A percentile compares a stretch with the other conserved stretches of the same genome.
Conservation (phyloP, 1,139 yeast genomes). For the Nakaseomyces uthaithaninus region DNA sequence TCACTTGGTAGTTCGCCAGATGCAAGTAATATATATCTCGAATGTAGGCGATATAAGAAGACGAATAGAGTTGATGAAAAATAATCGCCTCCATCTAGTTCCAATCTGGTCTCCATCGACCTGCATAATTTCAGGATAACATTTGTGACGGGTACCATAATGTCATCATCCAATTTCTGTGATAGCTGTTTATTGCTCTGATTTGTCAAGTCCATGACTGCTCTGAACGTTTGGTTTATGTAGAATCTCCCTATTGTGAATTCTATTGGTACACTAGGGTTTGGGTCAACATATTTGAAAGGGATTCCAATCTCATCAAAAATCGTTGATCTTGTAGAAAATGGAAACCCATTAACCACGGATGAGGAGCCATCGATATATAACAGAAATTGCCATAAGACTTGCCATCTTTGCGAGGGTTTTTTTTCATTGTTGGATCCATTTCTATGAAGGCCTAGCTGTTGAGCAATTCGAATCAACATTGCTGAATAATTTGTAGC, state of each 20-base stretch:
- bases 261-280: constrained; percentile 13
- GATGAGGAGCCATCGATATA: constrained; percentile 29
- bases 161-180: background rate
- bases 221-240: constrained; percentile 19
- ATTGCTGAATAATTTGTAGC: constrained; percentile 22
- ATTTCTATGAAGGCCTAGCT: constrained; percentile 19
- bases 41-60: constrained; percentile 23
- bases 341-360: constrained; percentile 25
- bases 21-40: constrained; percentile 19
- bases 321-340: constrained; percentile 15
- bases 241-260: constrained; percentile 22
- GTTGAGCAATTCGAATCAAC: constrained; percentile 25
- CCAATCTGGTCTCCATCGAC: constrained; percentile 12
- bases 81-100: constrained; percentile 14
- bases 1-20: constrained; percentile 13
- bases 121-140: constrained; percentile 10
- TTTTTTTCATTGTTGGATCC: constrained; percentile 7
- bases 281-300: background rate
- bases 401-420: background rate
- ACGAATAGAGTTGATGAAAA: constrained; percentile 21
- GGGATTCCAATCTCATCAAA: constrained; percentile 15
- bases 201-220: constrained; percentile 19
- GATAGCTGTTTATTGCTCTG: background rate
- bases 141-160: constrained; percentile 5
- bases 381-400: constrained; percentile 23